phyloP scores from a whole-genome alignment of 352 stramenopile species.

The Globisporangium nagaii region DNA sequence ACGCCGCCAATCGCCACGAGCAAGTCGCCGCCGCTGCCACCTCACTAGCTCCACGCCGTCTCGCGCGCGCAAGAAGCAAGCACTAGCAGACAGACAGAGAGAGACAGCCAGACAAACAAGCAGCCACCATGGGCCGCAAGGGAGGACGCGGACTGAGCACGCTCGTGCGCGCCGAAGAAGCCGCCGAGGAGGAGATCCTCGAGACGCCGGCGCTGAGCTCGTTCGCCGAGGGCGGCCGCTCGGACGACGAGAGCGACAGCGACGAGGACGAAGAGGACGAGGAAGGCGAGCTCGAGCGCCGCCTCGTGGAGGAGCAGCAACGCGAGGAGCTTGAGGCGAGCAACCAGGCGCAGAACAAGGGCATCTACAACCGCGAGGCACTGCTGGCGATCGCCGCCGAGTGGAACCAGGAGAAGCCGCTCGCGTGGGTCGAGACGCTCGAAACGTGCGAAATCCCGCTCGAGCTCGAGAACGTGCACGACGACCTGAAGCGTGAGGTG shows the following conservation, averaged over 20 bases:
- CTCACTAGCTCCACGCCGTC: neutral
- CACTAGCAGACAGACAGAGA: neutral
- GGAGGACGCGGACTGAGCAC: conserved; percentile 35
- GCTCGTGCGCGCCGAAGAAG: conserved; percentile 65
- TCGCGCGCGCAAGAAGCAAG: too few species aligned
- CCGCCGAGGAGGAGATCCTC: conserved; percentile 77
- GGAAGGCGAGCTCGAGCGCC: conserved; percentile 70
- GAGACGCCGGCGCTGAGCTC: conserved; percentile 73
- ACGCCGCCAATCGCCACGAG: neutral
- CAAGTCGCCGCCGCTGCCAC: neutral
- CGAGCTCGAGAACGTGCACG: conserved; percentile 75
- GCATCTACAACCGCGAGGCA: conserved; percentile 74
- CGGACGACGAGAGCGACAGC: conserved; percentile 20
- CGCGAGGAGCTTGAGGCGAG: conserved; percentile 32
- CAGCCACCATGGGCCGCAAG: conserved; percentile 32
- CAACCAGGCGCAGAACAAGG: conserved; percentile 36
- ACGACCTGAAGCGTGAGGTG: conserved; percentile 90
- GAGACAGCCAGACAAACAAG: neutral
- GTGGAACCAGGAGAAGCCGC: conserved; percentile 42
- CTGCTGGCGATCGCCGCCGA: conserved; percentile 49
- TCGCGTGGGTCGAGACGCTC: conserved; percentile 77
- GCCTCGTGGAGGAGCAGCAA: conserved; percentile 63
- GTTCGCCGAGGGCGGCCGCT: conserved; percentile 15
- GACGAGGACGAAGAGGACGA: conserved; percentile 49
- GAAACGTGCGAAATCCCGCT: conserved; percentile 58